phyloP scores from a whole-genome alignment of 768 basidiomycete genomes.

The Mrakia blollopis region DNA sequence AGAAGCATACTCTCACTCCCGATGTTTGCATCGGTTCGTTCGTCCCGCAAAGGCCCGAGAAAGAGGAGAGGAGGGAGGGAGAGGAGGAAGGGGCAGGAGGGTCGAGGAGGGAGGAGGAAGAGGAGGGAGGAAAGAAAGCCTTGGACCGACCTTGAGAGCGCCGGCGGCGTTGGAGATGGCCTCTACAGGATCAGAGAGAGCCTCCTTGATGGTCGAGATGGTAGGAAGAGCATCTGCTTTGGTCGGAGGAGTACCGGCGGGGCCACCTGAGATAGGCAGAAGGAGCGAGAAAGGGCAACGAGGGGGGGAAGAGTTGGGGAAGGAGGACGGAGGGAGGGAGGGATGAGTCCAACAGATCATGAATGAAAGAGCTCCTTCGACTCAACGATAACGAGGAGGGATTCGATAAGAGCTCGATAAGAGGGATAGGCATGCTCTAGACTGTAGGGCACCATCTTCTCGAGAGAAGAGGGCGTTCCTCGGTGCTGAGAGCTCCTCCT shows the following conservation, averaged over 20 bases:
- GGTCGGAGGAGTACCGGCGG: slow-evolving; percentile 15
- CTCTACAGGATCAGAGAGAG: neutral
- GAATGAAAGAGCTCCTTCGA: neutral
- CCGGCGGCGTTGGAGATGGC: neutral
- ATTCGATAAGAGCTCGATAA: neutral
- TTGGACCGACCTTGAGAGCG: slow-evolving; percentile 1
- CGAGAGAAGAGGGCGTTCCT: neutral
- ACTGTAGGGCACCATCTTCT: too few species aligned
- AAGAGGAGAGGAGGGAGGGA: neutral
- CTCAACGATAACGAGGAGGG: neutral
- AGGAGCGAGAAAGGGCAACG: too few species aligned
- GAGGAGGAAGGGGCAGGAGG: neutral
- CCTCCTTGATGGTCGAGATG: neutral
- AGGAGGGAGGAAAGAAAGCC: neutral
- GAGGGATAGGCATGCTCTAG: neutral
- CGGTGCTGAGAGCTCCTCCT: neutral
- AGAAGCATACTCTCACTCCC: neutral
- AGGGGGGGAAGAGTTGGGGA: neutral
- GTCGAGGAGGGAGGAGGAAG: neutral
- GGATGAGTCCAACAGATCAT: neutral
- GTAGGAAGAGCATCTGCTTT: neutral
- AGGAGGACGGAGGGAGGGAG: neutral
- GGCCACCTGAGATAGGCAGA: neutral
- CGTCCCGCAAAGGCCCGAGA: neutral
- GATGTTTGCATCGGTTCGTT: neutral